These are phyloP conservation scores for Graphium sp. DNA, from an alignment of 2,329 filamentous ascomycete genomes.

Conservation along the genomic window DNA sequence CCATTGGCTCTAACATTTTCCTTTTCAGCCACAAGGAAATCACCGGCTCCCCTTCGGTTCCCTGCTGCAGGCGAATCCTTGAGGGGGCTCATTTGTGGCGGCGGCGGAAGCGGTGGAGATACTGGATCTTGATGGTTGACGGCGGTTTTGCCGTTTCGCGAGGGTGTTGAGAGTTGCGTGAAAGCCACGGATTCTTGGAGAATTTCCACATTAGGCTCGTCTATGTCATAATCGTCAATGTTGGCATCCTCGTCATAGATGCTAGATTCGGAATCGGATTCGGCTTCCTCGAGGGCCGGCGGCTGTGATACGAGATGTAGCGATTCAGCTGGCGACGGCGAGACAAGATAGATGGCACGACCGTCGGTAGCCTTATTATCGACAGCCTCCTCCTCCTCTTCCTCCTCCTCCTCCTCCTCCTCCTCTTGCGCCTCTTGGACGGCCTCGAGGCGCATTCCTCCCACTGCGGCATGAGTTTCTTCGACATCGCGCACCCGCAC, in stretches of 20 bases:
- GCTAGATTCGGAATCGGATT: slow-evolving; percentile 21
- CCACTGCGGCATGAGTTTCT: slow-evolving; percentile 19
- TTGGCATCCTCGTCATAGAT: slow-evolving; percentile 23
- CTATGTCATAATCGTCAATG: slow-evolving; percentile 21
- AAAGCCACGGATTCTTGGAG: slow-evolving; percentile 23
- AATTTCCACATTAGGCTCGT: slow-evolving; percentile 26
- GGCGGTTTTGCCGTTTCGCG: too few species aligned
- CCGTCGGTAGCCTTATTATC: slow-evolving; percentile 4
- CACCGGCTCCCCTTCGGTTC: too few species aligned
- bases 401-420: slow-evolving; percentile 7
- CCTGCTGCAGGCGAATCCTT: slow-evolving; percentile 32
- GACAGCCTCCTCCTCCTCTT: slow-evolving; percentile 7
- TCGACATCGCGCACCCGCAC: slow-evolving; percentile 35
- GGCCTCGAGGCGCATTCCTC: slow-evolving; percentile 19
- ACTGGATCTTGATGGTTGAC: too few species aligned
- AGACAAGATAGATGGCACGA: too few species aligned
- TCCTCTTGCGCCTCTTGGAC: slow-evolving; percentile 28
- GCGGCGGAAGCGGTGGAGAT: slow-evolving; percentile 28
- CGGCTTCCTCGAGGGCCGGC: slow-evolving; percentile 11
- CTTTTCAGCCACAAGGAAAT: too few species aligned
- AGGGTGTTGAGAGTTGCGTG: slow-evolving; percentile 7
- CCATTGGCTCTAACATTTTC: too few species aligned
- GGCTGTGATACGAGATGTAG: slow-evolving; percentile 22
- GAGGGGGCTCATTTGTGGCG: slow-evolving; percentile 31
- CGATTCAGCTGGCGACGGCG: slow-evolving; percentile 15